Base-by-base conservation (phyloP, 768 basidiomycete genomes). In the Leccinum subgranulosum region DNA sequence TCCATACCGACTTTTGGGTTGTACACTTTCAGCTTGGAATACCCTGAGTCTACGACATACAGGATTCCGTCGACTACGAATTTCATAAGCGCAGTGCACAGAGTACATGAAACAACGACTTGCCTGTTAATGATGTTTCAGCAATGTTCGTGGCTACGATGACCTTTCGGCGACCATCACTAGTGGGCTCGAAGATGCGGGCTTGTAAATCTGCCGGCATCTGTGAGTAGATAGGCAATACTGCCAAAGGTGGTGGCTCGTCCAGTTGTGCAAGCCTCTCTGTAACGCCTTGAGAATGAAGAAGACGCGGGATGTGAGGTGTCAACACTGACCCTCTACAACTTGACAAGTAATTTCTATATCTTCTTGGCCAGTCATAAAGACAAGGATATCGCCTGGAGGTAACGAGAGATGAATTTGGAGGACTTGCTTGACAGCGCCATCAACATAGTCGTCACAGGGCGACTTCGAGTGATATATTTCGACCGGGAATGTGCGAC, bases 1-100 rank as follows among this genome's bases (percentile, higher is more conserved):
- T 98, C 97, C 97, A 99, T 99, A 60, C 97, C 97, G 59, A 98
- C 94, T 72, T 94, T 94, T 15, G 97, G 95, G 69, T 98, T 99
- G 78, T 99, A 98, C 21, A 98, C 96, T 74, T 98, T 98, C 60
- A 99, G 78, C 73, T 98, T 99, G 23, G 92, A 97, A 73, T 94
- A 98, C 0, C 97, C 97, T 0, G 92, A 86, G 70, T 99, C 97
- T 2, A 99, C 92, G 27, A 99, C 97, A 64, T 88, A 99, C 36
- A 97, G 79, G 69, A 99, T 99, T 65, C 97, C 97, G 64, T 99
- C 97, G 60, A 98, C 97, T 92, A 67, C 5, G 49, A 55, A 45
- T 48, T 3, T 28, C 34, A 43, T 70, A 36, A 63, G 51, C 17
- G 6, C 45, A 29, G 10, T n/a, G 19, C 36, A 51, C 17, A 45